A percentile compares a stretch with the other conserved stretches of the same genome.
phyloP scores from a whole-genome alignment of 2,329 filamentous ascomycete species.

The Pestalotiopsis sp. region DNA sequence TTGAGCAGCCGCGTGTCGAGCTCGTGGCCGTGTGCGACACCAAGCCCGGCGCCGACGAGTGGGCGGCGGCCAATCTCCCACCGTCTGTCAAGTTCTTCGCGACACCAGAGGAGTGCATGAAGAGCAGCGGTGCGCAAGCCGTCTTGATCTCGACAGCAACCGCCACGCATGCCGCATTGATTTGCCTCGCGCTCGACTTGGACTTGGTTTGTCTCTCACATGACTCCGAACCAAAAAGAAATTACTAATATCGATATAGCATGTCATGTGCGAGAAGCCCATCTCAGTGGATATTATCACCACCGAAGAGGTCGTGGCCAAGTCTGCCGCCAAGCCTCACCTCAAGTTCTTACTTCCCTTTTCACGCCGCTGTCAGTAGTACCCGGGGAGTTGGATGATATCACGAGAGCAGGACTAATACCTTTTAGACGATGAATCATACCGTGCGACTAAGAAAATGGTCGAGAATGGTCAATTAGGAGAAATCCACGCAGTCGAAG shows the following conservation, averaged over 20 bases:
- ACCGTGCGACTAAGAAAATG: constrained; percentile 8
- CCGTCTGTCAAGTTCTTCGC: background rate
- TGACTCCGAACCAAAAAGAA: background rate
- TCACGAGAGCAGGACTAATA: background rate
- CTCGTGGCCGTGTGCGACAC: constrained; percentile 7
- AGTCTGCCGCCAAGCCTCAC: constrained; percentile 9
- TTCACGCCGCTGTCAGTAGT: constrained; percentile 1
- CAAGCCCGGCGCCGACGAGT: background rate
- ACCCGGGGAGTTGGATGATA: background rate
- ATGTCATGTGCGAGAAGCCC: constrained; percentile 11
- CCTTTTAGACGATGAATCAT: constrained; percentile 4
- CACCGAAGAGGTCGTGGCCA: constrained; percentile 9
- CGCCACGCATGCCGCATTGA: background rate
- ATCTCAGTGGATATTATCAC: constrained; percentile 9
- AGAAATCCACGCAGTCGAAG: constrained; percentile 5
- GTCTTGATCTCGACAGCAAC: constrained; percentile 6
- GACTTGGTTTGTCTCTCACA: background rate
- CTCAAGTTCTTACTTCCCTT: constrained; percentile 11
- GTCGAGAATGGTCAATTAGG: constrained; percentile 2
- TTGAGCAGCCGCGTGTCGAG: constrained; percentile 6
- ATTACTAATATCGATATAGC: background rate
- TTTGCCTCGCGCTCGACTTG: constrained; percentile 7
- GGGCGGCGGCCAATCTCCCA: background rate
- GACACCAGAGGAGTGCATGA: constrained; percentile 1
- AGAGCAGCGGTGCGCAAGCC: constrained; percentile 1